Base-by-base conservation (phyloP, 2,329 filamentous ascomycete species). In the Claviceps purpurea region DNA sequence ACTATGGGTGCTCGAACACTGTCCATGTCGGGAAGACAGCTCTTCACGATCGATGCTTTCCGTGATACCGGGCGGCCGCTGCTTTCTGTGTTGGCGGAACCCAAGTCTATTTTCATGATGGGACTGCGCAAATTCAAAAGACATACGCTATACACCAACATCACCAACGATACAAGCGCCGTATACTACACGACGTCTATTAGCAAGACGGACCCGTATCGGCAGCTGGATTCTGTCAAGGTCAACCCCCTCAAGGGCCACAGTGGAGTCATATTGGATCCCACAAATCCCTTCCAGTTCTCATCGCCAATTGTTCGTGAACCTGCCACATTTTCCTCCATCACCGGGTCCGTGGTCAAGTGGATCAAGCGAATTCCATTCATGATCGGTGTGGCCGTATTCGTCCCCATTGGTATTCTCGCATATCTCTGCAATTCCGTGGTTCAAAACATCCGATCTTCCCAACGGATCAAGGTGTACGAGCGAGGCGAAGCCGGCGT, bases 11-110 rank as follows among this genome's bases (percentile, higher is more conserved):
- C 89, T 1, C 77, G 85, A 52, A 89, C 85, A 0, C 70, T 97
- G 5, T 94, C 87, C 53, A 82, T 80, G 62, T 95, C 89, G 0
- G 91, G 91, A 5, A 77, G 84, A 49, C 91, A 97, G 65, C 74
- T 97, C 10, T 97, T 96, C 65, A 82, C 82, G 52, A 85, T 93
- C 54, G 91, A 97, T 70, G 73, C 77, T 5, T 96, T 96, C 67
- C 82, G 89, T 54, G 82, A 87, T 56, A 95, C 88, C 0, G 83
- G 80, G n/a, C 78, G 82, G 42, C 88, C 90, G 0, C 73, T 97
- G 10, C 76, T 97, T 20, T 77, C 85, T 48, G 75, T 96, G 10
- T 75, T 97, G 34, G 87, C 90, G 5, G 90, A 95, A 57, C 82
- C 85, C 0, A 77, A 84, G 49, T 90, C 86, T 56, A 86, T 95